Percentiles rank a stretch among this genome's conserved stretches.
Evolutionary conservation across 2,329 filamentous ascomycete genomes (phyloP).

Genomic region (Xylaria hypoxylon): DNA sequence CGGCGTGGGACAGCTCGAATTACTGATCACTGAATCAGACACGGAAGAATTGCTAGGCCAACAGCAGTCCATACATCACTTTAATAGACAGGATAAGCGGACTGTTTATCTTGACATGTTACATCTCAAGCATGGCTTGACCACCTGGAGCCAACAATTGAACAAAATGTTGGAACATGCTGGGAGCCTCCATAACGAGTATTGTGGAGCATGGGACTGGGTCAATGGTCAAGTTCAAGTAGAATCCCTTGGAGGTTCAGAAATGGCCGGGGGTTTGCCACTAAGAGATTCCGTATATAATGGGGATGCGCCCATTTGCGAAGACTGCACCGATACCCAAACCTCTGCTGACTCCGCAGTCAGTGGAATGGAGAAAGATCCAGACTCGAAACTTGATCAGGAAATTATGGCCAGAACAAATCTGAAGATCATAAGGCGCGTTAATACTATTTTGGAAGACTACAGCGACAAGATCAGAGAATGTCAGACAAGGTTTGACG

Average conservation of each 20-base stretch:
- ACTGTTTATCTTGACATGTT: constrained; percentile 42
- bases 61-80: neutral
- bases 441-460: constrained; percentile 44
- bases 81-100: constrained; percentile 30
- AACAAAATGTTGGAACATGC: constrained; percentile 16
- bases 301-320: too few species aligned
- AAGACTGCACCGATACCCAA: neutral
- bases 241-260: neutral
- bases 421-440: neutral
- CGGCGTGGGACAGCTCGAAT: constrained; percentile 39
- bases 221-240: neutral
- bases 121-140: constrained; percentile 41
- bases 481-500: constrained; percentile 50
- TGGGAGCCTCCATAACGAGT: neutral
- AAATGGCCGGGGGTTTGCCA: too few species aligned
- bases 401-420: neutral
- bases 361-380: neutral
- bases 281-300: too few species aligned
- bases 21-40: neutral
- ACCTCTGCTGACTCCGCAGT: neutral
- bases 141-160: constrained; percentile 39
- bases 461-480: constrained; percentile 50
- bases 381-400: neutral
- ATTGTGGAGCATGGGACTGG: neutral
- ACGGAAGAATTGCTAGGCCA: neutral